Percentiles rank a stretch among this genome's conserved stretches.
phyloP scores from a whole-genome alignment of 2,329 filamentous ascomycete genomes.

The Xylariaceae sp. region DNA sequence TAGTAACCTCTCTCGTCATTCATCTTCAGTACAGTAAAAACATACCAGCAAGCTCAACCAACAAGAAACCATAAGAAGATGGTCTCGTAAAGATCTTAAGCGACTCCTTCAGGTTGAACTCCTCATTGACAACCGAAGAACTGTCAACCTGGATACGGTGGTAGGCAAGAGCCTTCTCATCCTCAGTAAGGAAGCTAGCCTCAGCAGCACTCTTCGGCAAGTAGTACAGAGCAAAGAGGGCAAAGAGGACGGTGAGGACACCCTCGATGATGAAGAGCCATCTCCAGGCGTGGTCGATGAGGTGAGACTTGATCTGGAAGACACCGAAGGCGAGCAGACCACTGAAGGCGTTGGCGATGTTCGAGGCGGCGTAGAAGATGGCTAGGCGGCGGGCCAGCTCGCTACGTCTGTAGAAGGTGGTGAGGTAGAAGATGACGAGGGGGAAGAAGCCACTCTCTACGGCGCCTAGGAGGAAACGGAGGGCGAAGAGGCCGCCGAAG shows the following conservation, averaged over 20 bases:
- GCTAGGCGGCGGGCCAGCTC: slow-evolving; percentile 66
- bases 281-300: slow-evolving; percentile 39
- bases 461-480: slow-evolving; percentile 66
- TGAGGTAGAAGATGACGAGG: slow-evolving; percentile 53
- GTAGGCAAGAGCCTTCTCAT: slow-evolving; percentile 63
- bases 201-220: slow-evolving; percentile 60
- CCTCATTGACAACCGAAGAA: slow-evolving; percentile 54
- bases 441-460: slow-evolving; percentile 66
- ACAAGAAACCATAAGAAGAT: slow-evolving; percentile 44
- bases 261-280: slow-evolving; percentile 48
- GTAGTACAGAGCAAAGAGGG: slow-evolving; percentile 63
- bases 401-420: slow-evolving; percentile 64
- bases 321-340: slow-evolving; percentile 45
- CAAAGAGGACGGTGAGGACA: slow-evolving; percentile 53
- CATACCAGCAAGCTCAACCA: slow-evolving; percentile 43
- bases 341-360: slow-evolving; percentile 60
- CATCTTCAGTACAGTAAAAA: not conserved
- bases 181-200: slow-evolving; percentile 59
- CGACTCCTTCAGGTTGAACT: slow-evolving; percentile 47
- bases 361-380: slow-evolving; percentile 70
- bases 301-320: slow-evolving; percentile 41
- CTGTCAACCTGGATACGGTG: slow-evolving; percentile 72
- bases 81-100: slow-evolving; percentile 48
- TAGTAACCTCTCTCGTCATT: not conserved
- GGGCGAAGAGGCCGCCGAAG: slow-evolving; percentile 60